Evolutionary conservation across 176 grass and related monocot genomes (phyloP).

Genomic region (Metroxylon sagu): DNA sequence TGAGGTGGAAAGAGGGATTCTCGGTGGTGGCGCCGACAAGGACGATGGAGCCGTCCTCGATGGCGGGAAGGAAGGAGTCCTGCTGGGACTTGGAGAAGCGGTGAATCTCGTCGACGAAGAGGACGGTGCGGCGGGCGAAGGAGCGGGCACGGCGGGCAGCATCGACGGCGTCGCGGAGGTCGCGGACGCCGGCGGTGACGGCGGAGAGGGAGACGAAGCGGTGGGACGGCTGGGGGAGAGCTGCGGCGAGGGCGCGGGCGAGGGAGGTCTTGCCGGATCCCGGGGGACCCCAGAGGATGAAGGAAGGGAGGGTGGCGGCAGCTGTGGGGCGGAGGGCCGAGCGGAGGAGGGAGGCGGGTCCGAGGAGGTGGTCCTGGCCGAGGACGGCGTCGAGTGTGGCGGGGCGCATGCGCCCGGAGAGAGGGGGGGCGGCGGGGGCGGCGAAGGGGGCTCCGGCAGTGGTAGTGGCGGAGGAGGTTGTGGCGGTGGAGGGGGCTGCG

Average conservation of each 20-base stretch:
- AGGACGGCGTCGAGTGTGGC: slow-evolving; percentile 23
- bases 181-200: slow-evolving; percentile 27
- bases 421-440: slow-evolving; percentile 12
- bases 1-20: slow-evolving; percentile 45
- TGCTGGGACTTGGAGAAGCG: slow-evolving; percentile 40
- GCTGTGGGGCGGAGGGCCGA: neutral
- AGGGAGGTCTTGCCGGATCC: slow-evolving; percentile 42
- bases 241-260: slow-evolving; percentile 25
- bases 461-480: neutral
- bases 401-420: slow-evolving; percentile 36
- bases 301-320: slow-evolving; percentile 10
- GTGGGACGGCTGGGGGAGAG: slow-evolving; percentile 12
- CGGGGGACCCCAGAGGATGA: slow-evolving; percentile 44
- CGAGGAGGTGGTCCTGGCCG: slow-evolving; percentile 38
- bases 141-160: slow-evolving; percentile 1
- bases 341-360: slow-evolving; percentile 22
- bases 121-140: slow-evolving; percentile 13
- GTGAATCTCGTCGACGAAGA: slow-evolving; percentile 49
- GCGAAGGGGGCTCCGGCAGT: neutral
- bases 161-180: slow-evolving; percentile 29
- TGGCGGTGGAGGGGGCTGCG: neutral
- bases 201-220: slow-evolving; percentile 29
- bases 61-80: slow-evolving; percentile 35
- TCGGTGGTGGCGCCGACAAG: slow-evolving; percentile 37
- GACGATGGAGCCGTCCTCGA: slow-evolving; percentile 34